Percentiles rank a stretch among this genome's conserved stretches.
Evolutionary conservation across 2,329 filamentous ascomycete genomes (phyloP).

Genomic region (Ceratocystis destructans): DNA sequence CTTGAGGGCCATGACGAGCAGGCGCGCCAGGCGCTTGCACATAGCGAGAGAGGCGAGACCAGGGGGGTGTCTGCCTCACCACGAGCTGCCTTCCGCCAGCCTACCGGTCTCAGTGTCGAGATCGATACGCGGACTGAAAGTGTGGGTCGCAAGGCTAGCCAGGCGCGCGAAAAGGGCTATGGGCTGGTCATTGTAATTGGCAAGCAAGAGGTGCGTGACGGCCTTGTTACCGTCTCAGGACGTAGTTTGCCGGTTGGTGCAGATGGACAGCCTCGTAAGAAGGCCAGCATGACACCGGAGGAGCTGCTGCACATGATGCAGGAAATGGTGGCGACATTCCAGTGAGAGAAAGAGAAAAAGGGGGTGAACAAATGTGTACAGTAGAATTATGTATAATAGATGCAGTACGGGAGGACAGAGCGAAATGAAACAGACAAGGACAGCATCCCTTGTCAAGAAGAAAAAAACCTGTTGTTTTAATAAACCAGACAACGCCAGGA

Average conservation of each 20-base stretch:
- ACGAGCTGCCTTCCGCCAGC: constrained; percentile 35
- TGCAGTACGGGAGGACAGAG: neutral
- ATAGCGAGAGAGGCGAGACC: constrained; percentile 22
- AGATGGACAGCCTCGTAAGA: constrained; percentile 23
- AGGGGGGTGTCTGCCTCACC: neutral
- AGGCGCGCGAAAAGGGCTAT: constrained; percentile 60
- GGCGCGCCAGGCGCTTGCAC: constrained; percentile 20
- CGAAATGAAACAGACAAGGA: neutral
- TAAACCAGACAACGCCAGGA: constrained; percentile 1
- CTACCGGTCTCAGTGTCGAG: constrained; percentile 53
- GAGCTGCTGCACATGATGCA: constrained; percentile 35
- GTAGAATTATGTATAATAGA: constrained; percentile 12
- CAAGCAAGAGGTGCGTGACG: constrained; percentile 44
- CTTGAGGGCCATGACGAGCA: constrained; percentile 29
- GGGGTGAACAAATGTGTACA: constrained; percentile 12
- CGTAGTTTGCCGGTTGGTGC: constrained; percentile 24
- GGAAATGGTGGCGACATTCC: constrained; percentile 34
- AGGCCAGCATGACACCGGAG: constrained; percentile 32
- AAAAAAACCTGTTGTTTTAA: neutral
- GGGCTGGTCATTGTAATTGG: constrained; percentile 63
- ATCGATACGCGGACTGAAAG: constrained; percentile 50
- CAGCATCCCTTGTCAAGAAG: neutral
- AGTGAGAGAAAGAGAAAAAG: constrained; percentile 26
- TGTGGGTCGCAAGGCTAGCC: constrained; percentile 54
- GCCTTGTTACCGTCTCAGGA: constrained; percentile 40